These are phyloP conservation scores for Pelomyxa schiedti DNA, from an alignment of 78 protist genomes.

Conservation along the genomic window DNA sequence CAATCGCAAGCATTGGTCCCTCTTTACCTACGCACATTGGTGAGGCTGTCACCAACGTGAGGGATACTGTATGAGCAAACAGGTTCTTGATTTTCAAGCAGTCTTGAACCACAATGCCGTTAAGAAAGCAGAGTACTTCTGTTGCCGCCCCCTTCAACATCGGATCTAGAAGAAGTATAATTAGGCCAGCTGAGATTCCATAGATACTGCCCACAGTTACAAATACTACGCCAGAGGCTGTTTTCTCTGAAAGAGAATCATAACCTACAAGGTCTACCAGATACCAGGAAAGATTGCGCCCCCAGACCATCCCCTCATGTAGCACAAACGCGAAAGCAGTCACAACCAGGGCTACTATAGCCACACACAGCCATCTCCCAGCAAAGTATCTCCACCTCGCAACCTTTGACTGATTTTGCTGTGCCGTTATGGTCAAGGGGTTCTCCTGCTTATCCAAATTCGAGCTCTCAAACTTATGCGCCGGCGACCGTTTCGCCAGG, in stretches of 20 bases:
- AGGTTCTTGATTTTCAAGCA: too few species aligned
- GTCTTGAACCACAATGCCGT: background rate
- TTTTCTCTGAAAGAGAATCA: background rate
- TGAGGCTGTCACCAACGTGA: too few species aligned
- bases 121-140: background rate
- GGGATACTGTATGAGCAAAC: too few species aligned
- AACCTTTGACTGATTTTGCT: background rate
- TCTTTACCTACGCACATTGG: background rate
- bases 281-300: background rate
- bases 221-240: background rate
- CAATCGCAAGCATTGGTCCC: background rate
- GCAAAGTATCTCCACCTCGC: background rate
- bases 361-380: background rate
- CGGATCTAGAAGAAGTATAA: background rate
- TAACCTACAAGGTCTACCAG: background rate
- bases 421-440: background rate
- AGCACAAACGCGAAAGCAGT: background rate
- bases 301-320: background rate
- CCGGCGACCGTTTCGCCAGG: too few species aligned
- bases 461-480: too few species aligned
- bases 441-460: background rate
- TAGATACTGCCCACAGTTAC: too few species aligned
- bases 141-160: background rate
- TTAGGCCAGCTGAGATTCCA: background rate
- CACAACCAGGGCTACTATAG: background rate